phyloP scores from a whole-genome alignment of 2,329 filamentous ascomycete species.

The Camptophora hylomeconis region DNA sequence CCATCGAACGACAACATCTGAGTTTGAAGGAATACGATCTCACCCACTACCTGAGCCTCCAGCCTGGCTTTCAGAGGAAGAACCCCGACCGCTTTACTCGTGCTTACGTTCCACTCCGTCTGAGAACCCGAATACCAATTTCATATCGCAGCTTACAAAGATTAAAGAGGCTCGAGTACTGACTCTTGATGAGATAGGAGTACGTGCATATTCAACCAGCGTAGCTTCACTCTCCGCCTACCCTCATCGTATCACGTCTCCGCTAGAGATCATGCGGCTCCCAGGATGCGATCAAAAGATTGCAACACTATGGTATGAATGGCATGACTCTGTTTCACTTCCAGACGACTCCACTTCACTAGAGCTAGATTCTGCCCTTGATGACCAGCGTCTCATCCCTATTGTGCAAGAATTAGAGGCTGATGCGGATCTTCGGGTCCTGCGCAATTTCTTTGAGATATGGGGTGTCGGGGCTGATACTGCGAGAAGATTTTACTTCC shows the following conservation, averaged over 20 bases:
- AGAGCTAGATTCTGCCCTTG: constrained; percentile 17
- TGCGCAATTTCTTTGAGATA: constrained; percentile 66
- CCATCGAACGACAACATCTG: constrained; percentile 60
- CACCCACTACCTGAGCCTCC: constrained; percentile 51
- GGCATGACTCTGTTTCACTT: constrained; percentile 37
- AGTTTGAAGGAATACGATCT: constrained; percentile 24
- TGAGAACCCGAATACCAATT: constrained; percentile 57
- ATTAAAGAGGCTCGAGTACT: constrained; percentile 61
- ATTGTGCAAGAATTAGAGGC: constrained; percentile 52
- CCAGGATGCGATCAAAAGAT: constrained; percentile 77
- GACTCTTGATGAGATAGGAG: constrained; percentile 62
- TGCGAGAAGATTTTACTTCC: constrained; percentile 66
- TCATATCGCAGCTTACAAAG: constrained; percentile 60
- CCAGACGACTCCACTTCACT: too few species aligned
- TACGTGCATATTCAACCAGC: constrained; percentile 74
- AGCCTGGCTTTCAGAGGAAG: constrained; percentile 50
- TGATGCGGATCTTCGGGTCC: constrained; percentile 50
- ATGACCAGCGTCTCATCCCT: constrained; percentile 40
- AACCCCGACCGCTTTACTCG: constrained; percentile 45
- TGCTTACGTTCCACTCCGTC: constrained; percentile 67
- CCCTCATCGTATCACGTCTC: constrained; percentile 41
- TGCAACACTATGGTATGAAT: constrained; percentile 65
- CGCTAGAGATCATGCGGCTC: constrained; percentile 37
- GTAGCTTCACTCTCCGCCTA: constrained; percentile 79
- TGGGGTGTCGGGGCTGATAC: constrained; percentile 84